Evolutionary conservation across 805 yeast genomes (phyloP).

Genomic region (Wickerhamiella allomyrinae): DNA sequence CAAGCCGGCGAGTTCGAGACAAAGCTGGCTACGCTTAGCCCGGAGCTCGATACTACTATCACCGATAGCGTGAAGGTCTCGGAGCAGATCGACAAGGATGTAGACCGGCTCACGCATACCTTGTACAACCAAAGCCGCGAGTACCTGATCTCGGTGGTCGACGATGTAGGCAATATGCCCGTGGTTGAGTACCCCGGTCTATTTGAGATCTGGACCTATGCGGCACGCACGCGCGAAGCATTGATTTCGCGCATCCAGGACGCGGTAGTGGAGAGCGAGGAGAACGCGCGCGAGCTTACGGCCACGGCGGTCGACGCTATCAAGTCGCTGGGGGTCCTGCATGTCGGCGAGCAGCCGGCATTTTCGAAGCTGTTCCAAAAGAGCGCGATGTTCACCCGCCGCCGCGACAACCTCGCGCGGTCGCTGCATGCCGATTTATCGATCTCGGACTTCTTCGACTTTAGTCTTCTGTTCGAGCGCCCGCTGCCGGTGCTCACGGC

Average conservation of each 20-base stretch:
- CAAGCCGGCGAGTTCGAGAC: constrained; percentile 35
- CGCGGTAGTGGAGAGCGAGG: constrained; percentile 52
- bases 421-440: constrained; percentile 47
- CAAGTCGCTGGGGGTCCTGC: constrained; percentile 43
- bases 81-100: constrained; percentile 44
- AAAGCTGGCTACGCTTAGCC: constrained; percentile 45
- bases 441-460: constrained; percentile 65
- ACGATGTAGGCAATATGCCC: constrained; percentile 36
- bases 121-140: constrained; percentile 49
- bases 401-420: constrained; percentile 46
- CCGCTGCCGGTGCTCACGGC: constrained; percentile 17
- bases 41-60: constrained; percentile 44
- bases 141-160: constrained; percentile 38
- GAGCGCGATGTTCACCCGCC: constrained; percentile 71
- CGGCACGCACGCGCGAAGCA: constrained; percentile 49
- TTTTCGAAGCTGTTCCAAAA: constrained; percentile 35
- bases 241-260: constrained; percentile 53
- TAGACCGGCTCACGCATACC: constrained; percentile 44
- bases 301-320: constrained; percentile 46
- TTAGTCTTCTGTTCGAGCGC: constrained; percentile 31
- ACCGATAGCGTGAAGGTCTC: constrained; percentile 38
- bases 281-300: constrained; percentile 49
- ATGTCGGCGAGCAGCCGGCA: constrained; percentile 46
- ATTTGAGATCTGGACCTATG: constrained; percentile 52
- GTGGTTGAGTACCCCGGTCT: constrained; percentile 48